Conservation (phyloP, 2,329 filamentous ascomycete species). For the Phyllosticta paracitricarpa region DNA sequence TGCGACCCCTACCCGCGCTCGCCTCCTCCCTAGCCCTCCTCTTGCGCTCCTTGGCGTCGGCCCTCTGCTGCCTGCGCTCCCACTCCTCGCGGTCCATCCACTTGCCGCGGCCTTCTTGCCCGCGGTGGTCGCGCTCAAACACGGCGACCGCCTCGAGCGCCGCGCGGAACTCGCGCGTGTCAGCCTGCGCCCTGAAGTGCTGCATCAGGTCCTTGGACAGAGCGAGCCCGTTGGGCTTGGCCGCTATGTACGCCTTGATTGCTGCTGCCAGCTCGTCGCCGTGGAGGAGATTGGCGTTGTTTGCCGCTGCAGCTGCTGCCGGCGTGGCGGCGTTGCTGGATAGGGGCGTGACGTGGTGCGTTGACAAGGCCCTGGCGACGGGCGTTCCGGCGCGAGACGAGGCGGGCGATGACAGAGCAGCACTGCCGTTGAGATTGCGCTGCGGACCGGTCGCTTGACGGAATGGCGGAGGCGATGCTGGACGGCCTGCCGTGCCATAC, state of each 20-base stretch:
- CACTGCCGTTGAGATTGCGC: constrained; percentile 27
- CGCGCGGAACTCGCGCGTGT: not conserved
- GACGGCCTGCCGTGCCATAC: constrained; percentile 66
- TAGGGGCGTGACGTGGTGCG: constrained; percentile 17
- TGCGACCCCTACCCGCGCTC: not conserved
- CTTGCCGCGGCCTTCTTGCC: not conserved
- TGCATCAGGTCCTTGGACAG: constrained; percentile 80
- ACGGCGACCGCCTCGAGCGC: not conserved
- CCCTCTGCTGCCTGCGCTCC: not conserved
- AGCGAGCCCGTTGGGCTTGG: constrained; percentile 63
- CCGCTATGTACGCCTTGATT: constrained; percentile 68
- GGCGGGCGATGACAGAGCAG: constrained; percentile 31
- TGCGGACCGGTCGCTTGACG: constrained; percentile 34
- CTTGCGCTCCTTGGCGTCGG: not conserved
- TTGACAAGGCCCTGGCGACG: constrained; percentile 21
- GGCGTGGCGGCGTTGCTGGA: constrained; percentile 10
- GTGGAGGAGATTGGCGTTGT: constrained; percentile 18
- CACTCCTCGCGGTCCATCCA: not conserved
- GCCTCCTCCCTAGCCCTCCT: not conserved
- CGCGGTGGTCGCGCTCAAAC: not conserved
- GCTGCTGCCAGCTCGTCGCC: constrained; percentile 36
- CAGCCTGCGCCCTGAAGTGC: constrained; percentile 48
- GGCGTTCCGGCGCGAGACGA: constrained; percentile 31
- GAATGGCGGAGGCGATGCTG: constrained; percentile 34
- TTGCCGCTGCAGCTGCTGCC: not conserved